Conservation (phyloP, 352 stramenopile species). For the Phytophthora vignae region DNA sequence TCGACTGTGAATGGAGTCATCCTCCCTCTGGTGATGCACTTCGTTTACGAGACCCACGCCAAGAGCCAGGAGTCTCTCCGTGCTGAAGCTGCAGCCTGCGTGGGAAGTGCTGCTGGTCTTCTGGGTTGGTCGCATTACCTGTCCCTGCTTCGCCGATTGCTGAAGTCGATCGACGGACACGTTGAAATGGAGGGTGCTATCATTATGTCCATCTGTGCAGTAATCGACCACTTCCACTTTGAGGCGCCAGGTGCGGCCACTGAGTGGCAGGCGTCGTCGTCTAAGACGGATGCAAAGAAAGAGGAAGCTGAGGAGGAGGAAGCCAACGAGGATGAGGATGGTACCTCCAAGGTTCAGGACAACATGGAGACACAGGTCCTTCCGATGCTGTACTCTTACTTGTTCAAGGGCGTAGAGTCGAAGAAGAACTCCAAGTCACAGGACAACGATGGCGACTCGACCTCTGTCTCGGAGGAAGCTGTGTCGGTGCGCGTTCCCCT, state of each 20-base stretch:
- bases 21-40: conserved; percentile 95
- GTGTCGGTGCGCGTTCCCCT: conserved; percentile 91
- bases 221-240: conserved; percentile 98
- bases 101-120: conserved; percentile 91
- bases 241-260: conserved; percentile 55
- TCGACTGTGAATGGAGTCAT: conserved; percentile 94
- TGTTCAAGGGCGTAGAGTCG: conserved; percentile 89
- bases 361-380: conserved; percentile 84
- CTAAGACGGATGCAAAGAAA: conserved; percentile 3
- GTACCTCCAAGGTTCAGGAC: conserved; percentile 74
- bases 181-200: conserved; percentile 93
- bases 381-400: conserved; percentile 86
- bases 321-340: conserved; percentile 20
- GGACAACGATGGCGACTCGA: conserved; percentile 61
- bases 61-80: conserved; percentile 94
- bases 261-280: conserved; percentile 37
- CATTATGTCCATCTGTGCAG: conserved; percentile 92
- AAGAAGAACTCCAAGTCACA: conserved; percentile 66
- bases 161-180: conserved; percentile 93
- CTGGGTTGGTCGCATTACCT: conserved; percentile 98
- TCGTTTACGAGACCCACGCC: conserved; percentile 95
- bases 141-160: conserved; percentile 88
- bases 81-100: conserved; percentile 93
- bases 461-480: conserved; percentile 30
- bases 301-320: conserved; percentile 29